Percentiles rank a stretch among this genome's conserved stretches.
These are phyloP conservation scores for Begonia masoniana DNA, from an alignment of 306 rosid genomes.

Conservation along the genomic window DNA sequence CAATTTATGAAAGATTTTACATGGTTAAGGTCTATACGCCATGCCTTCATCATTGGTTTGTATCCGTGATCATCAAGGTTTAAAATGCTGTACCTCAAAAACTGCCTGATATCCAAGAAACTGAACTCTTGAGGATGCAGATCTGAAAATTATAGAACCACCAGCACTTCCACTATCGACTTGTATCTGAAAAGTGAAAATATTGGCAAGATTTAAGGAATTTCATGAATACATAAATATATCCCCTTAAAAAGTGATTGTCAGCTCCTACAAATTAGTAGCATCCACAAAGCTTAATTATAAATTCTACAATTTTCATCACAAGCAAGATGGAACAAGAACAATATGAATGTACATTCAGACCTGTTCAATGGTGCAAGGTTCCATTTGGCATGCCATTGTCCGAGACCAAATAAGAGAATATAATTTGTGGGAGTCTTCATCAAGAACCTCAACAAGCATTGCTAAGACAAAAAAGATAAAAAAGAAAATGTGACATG, in stretches of 20 bases:
- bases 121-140: slow-evolving; percentile 54
- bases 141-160: slow-evolving; percentile 50
- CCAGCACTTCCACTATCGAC: slow-evolving; percentile 57
- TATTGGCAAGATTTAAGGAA: neutral
- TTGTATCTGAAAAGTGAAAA: slow-evolving; percentile 34
- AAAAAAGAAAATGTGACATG: slow-evolving; percentile 13
- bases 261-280: neutral
- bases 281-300: too few relatives aligned
- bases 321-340: too few relatives aligned
- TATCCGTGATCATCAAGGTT: too few relatives aligned
- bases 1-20: too few relatives aligned
- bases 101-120: slow-evolving; percentile 79
- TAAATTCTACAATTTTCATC: too few relatives aligned
- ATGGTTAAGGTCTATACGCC: too few relatives aligned
- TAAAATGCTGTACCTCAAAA: slow-evolving; percentile 34
- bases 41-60: too few relatives aligned
- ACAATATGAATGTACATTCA: slow-evolving; percentile 6
- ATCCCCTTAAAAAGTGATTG: neutral
- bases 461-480: slow-evolving; percentile 40
- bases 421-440: slow-evolving; percentile 71
- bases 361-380: slow-evolving; percentile 66
- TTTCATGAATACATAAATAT: neutral
- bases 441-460: slow-evolving; percentile 59
- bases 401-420: slow-evolving; percentile 86
- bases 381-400: slow-evolving; percentile 92